Percentiles rank a stretch among this genome's conserved stretches.
Evolutionary conservation across 2,329 filamentous ascomycete genomes (phyloP).

Genomic region (Sarocladium strictum): DNA sequence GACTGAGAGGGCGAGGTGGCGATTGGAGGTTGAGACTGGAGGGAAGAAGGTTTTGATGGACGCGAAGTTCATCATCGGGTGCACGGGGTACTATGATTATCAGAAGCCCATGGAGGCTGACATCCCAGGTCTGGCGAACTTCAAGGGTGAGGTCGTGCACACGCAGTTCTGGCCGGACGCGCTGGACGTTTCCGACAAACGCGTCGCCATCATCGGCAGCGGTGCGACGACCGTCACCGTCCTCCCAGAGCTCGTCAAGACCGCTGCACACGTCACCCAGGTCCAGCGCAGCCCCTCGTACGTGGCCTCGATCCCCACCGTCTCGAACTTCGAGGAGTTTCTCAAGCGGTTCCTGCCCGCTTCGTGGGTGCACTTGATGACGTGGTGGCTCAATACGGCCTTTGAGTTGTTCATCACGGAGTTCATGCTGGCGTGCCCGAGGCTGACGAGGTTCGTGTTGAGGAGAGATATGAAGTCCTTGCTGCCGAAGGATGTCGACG

Average conservation of each 20-base stretch:
- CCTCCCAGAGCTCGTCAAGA: constrained; percentile 59
- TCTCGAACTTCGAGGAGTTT: constrained; percentile 25
- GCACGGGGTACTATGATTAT: constrained; percentile 66
- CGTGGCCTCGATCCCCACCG: constrained; percentile 45
- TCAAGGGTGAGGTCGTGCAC: constrained; percentile 58
- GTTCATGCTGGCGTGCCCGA: constrained; percentile 49
- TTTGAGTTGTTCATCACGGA: constrained; percentile 37
- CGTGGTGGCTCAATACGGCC: constrained; percentile 42
- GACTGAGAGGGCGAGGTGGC: constrained; percentile 47
- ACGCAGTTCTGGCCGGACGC: constrained; percentile 69
- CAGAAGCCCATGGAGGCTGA: constrained; percentile 47
- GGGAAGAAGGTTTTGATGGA: constrained; percentile 19
- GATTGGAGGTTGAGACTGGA: constrained; percentile 31
- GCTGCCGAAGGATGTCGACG: constrained; percentile 44
- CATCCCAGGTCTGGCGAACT: constrained; percentile 60
- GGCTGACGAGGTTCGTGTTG: constrained; percentile 39
- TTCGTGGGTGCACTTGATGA: constrained; percentile 34
- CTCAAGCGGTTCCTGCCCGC: constrained; percentile 36
- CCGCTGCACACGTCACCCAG: constrained; percentile 63
- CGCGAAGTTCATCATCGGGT: constrained; percentile 51
- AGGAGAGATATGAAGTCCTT: constrained; percentile 33
- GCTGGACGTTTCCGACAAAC: constrained; percentile 57
- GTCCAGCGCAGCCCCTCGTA: constrained; percentile 71
- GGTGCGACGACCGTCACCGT: constrained; percentile 75
- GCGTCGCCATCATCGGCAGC: constrained; percentile 63